Evolutionary conservation across 805 yeast genomes (phyloP).

Genomic region (Yamadazyma scolyti): DNA sequence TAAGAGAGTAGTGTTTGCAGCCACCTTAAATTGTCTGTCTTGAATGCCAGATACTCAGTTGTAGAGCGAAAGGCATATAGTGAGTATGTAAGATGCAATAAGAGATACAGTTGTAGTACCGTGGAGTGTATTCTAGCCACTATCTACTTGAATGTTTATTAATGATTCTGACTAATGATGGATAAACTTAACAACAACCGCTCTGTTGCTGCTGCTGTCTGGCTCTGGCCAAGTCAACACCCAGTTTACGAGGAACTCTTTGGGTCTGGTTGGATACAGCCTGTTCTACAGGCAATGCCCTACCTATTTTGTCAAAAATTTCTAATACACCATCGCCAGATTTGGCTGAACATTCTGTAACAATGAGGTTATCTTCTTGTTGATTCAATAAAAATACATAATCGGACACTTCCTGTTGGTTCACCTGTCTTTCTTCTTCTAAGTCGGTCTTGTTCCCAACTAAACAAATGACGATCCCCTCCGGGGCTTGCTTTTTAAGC

Average conservation of each 20-base stretch:
- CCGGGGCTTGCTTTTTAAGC: constrained; percentile 74
- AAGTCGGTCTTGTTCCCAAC: constrained; percentile 80
- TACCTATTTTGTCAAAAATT: constrained; percentile 35
- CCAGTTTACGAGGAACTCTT: constrained; percentile 27
- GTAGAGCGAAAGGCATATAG: too few relatives aligned
- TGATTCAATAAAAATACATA: constrained; percentile 41
- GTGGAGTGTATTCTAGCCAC: too few relatives aligned
- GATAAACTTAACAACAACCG: constrained; percentile 22
- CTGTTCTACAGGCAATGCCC: constrained; percentile 41
- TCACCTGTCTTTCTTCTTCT: constrained; percentile 43
- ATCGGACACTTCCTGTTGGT: constrained; percentile 42
- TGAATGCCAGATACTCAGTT: too few relatives aligned
- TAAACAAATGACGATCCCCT: constrained; percentile 70
- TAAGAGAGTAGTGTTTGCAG: too few relatives aligned
- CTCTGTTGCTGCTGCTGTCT: constrained; percentile 18
- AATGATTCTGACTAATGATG: too few relatives aligned
- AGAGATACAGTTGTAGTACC: not conserved
- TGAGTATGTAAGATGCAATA: too few relatives aligned
- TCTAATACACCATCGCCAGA: constrained; percentile 42
- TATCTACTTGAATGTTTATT: too few relatives aligned
- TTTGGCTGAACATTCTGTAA: constrained; percentile 43
- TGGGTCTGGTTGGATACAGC: constrained; percentile 19
- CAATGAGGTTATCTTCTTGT: constrained; percentile 40
- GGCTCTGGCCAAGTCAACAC: constrained; percentile 32
- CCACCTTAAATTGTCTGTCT: too few relatives aligned